A percentile compares a stretch with the other conserved stretches of the same genome.
These are phyloP conservation scores for Xylariomycetidae sp. DNA, from an alignment of 2,329 filamentous ascomycete species.

Conservation along the genomic window DNA sequence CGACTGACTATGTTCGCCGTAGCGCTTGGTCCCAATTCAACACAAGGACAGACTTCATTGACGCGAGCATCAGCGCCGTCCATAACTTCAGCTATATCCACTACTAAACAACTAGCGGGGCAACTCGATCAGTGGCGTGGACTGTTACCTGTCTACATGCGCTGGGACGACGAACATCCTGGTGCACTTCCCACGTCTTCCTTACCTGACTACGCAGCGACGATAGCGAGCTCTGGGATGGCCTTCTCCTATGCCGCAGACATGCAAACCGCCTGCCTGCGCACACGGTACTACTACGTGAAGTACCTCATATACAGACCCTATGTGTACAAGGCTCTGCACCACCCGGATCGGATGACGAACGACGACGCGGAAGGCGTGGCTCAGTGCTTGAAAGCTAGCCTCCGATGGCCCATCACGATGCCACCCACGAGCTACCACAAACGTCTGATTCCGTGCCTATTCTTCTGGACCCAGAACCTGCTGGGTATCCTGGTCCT, in stretches of 20 bases:
- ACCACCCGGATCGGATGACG: conserved; percentile 48
- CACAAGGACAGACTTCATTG: no score
- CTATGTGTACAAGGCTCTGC: conserved; percentile 54
- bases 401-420: conserved; percentile 54
- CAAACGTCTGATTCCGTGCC: conserved; percentile 52
- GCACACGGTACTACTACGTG: conserved; percentile 53
- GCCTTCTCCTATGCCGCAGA: conserved; percentile 48
- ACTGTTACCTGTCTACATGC: conserved; percentile 46
- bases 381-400: conserved; percentile 50
- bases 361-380: conserved; percentile 47
- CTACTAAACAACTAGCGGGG: conserved; percentile 44
- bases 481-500: conserved; percentile 53
- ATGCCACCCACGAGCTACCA: conserved; percentile 50
- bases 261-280: conserved; percentile 49
- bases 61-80: conserved; percentile 9
- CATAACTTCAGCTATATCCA: conserved; percentile 22
- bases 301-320: conserved; percentile 53
- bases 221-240: no score
- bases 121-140: conserved; percentile 54
- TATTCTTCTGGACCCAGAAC: conserved; percentile 59
- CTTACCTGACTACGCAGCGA: no score
- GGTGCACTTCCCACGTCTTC: conserved; percentile 37
- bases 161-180: conserved; percentile 51
- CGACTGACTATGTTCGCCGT: no score
- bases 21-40: no score